Conservation (phyloP, 108 stramenopile species). For the Fragilaria radians region DNA sequence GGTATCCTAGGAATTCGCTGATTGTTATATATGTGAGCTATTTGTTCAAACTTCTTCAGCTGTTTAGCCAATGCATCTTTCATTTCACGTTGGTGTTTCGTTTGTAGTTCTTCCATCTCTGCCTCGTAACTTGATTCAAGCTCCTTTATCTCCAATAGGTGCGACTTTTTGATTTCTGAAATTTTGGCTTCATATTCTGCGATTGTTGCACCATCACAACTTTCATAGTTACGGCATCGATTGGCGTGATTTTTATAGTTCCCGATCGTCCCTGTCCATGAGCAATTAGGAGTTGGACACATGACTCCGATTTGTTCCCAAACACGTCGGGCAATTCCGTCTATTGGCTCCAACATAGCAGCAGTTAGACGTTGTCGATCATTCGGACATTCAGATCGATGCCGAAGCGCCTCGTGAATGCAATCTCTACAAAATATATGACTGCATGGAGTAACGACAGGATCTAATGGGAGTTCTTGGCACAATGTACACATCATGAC, state of each 20-base stretch:
- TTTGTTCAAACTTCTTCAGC: neutral
- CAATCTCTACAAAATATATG: slow-evolving; percentile 15
- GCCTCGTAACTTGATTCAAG: neutral
- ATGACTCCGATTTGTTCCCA: slow-evolving; percentile 11
- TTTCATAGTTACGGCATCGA: neutral
- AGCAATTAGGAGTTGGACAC: slow-evolving; percentile 11
- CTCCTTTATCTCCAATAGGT: neutral
- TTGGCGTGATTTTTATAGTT: neutral
- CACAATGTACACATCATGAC: slow-evolving; percentile 17
- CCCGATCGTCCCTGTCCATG: slow-evolving; percentile 7
- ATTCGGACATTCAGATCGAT: slow-evolving; percentile 4
- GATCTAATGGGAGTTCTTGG: slow-evolving; percentile 11
- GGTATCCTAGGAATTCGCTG: neutral
- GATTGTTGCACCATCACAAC: slow-evolving; percentile 2
- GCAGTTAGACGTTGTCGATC: slow-evolving; percentile 5
- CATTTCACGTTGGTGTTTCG: slow-evolving; percentile 2
- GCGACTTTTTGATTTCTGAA: slow-evolving; percentile 1
- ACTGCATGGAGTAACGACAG: slow-evolving; percentile 11
- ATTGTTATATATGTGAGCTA: neutral
- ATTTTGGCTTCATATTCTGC: slow-evolving; percentile 6
- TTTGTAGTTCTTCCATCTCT: slow-evolving; percentile 5
- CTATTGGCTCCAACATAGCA: neutral
- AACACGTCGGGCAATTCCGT: slow-evolving; percentile 8
- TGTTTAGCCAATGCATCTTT: slow-evolving; percentile 7
- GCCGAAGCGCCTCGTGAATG: slow-evolving; percentile 4